Evolutionary conservation across 768 basidiomycete species (phyloP), one percentile per base, ranked within the genome.

Genomic region (Tephrocybe sp.): DNA sequence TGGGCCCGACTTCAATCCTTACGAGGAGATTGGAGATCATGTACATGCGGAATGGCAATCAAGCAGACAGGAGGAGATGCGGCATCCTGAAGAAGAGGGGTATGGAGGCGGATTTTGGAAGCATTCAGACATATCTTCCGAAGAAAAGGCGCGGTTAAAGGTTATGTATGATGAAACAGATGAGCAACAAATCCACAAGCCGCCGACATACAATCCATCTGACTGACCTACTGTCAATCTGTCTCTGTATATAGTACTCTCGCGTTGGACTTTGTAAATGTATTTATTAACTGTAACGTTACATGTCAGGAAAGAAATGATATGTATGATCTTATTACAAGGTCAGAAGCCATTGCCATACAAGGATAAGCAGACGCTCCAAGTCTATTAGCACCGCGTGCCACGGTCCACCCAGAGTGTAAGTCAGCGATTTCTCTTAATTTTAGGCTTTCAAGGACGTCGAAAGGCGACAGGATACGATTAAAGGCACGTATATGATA

Each of bases 91-190:
- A 9, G 71, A 70, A 44, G 58, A 53, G 8, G 68, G 64, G 13
- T 71, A 72, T 49, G 70, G 70, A 4, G 70, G 69, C 17, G 70
- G 70, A 19, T 53, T 60, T n/a, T 70, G 68, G 72, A 68, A 68
- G 19, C 65, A 67, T 49, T 54, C 60, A 4, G 65, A 67, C 4
- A 69, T 71, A 38, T 57, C 63, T 2, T 49, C 50, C 4, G 66
- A 71, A 43, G 72, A 71, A 57, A 72, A 72, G 53, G 61, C 56
- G 16, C 59, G 60, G 30, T n/a, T 67, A 26, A 49, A 61, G 40
- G 40, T 44, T 14, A 30, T 39, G 53, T 59, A 63, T n/a, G 26
- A 32, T 5, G 61, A 64, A 22, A 20, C 45, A 22, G 55, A 48
- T 14, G 30, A 20, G 9, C 43, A 14, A 39, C 42, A 39, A 17